Evolutionary conservation across 257 asterid species (phyloP), one percentile per base, ranked within the genome.

Genomic region (Solanum piurae): DNA sequence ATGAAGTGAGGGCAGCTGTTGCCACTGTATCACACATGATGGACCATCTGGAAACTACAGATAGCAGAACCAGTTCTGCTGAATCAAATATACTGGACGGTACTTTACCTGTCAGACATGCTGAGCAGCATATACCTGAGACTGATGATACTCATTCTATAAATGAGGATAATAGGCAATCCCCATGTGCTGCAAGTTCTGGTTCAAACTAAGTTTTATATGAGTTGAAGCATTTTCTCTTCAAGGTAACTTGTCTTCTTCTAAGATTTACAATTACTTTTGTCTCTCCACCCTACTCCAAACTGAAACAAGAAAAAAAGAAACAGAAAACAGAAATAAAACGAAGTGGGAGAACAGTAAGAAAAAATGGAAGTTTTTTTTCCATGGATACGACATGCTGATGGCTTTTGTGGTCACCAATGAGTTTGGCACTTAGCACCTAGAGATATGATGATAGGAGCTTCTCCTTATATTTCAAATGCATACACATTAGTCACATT

Each of bases 21-120:
- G 86, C 93, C 74, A 86, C 93, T 84, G 88, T 92, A 83, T 88
- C 97, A 5, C 91, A 92, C 87, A 88, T 93, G 93, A 92, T 92
- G 93, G 98, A 91, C 89, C 94, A 90, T 91, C 96, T 92, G 62
- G 95, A 91, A 88, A 88, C 95, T 84, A 89, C 92, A 71, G 93
- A 89, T 88, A 88, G 83, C 86, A 88, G 89, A 89, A 87, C 92
- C 44, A 73, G 85, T 37, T 88, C 96, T 66, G 49, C 93, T 69
- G 90, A 76, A 85, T 89, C 95, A 66, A 89, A 66, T 87, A 85
- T 55, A 83, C 82, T 77, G 38, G 95, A 85, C 58, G 91, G 88
- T 75, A 86, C 71, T 89, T 62, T 72, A 64, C 79, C 91, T 87
- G 77, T 88, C 40, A 82, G 87, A 87, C 84, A 42, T 86, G 36